These are phyloP conservation scores for Allantophomopsis lycopodina DNA, from an alignment of 2,329 filamentous ascomycete genomes.

Conservation along the genomic window DNA sequence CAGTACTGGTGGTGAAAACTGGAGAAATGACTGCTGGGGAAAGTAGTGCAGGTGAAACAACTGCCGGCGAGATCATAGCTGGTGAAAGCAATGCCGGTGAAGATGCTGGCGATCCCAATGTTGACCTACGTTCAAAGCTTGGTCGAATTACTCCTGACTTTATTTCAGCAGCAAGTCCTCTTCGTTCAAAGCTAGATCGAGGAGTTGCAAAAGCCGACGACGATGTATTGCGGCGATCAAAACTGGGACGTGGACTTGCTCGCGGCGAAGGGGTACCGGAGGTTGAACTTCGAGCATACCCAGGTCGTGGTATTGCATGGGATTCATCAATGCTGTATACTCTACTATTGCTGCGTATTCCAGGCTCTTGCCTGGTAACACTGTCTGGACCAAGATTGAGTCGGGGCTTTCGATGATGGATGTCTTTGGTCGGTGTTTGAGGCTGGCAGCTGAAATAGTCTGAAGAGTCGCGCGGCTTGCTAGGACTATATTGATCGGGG, in stretches of 20 bases:
- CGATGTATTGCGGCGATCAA: too few species aligned
- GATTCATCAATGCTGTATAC: conserved; percentile 1
- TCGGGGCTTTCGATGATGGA: conserved; percentile 11
- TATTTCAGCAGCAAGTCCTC: conserved; percentile 7
- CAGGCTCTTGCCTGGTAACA: conserved; percentile 19
- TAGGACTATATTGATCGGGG: conserved; percentile 14
- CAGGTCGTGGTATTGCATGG: not conserved
- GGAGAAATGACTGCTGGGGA: too few species aligned
- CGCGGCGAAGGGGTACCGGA: too few species aligned
- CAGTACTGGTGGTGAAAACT: too few species aligned
- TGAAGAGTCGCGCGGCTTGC: conserved; percentile 17
- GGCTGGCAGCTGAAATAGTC: conserved; percentile 11
- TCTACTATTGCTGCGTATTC: conserved; percentile 12
- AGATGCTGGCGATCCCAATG: too few species aligned
- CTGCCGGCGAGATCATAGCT: too few species aligned
- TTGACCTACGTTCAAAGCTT: conserved; percentile 5
- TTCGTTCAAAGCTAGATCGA: too few species aligned
- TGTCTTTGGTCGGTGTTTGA: conserved; percentile 11
- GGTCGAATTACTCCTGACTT: conserved; percentile 11
- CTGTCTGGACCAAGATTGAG: conserved; percentile 18
- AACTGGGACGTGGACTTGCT: too few species aligned
- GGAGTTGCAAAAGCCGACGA: too few species aligned
- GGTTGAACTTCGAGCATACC: too few species aligned
- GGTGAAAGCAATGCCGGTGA: too few species aligned
- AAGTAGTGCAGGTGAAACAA: too few species aligned